Evolutionary conservation across 768 basidiomycete species (phyloP), one percentile per base, ranked within the genome.

Genomic region (Kwoniella sp.): DNA sequence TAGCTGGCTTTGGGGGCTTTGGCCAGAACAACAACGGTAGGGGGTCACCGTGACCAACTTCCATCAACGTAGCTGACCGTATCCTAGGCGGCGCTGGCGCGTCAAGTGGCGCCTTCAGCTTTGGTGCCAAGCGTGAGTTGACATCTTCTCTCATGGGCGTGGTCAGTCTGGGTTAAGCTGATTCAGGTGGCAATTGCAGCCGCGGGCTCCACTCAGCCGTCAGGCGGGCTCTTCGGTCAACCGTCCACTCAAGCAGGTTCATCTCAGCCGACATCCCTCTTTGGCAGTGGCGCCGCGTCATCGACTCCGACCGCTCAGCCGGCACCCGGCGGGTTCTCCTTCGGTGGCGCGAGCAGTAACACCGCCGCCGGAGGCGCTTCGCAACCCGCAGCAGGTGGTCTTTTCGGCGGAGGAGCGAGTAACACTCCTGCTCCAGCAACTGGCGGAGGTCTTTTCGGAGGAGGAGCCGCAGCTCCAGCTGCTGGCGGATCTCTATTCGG

Each of bases 1-100:
- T 39, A 67, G 65, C 65, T 37, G 65, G 65, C 19, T 67, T 67
- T 37, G 56, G 41, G 28, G 57, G 65, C 31, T 67, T 67, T 34
- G 65, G 65, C 32, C 65, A 67, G 40, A 54, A 59, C 39, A 63
- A 63, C 44, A 57, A 54, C 48, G 47, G 57, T 59, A 17, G 28
- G 57, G 48, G 23, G 11, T 14, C 19, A 44, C 50, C n/a, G n/a
- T 32, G 3, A 25, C 12, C 34, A 23, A n/a, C 22, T 1, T 1
- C 11, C 17, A 10, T 10, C 1, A 27, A 17, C 5, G n/a, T 22
- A 2, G 36, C 26, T 40, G 28, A 42, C 19, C 5, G 20, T 12
- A n/a, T 8, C 31, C 43, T 22, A 33, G 25, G 14, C 19, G 33
- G 32, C 50, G 45, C 15, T n/a, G 45, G 53, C 27, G n/a, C n/a